Percentiles rank a stretch among this genome's conserved stretches.
These are phyloP conservation scores for Penstemon davidsonii DNA, from an alignment of 257 asterid species.

Conservation along the genomic window DNA sequence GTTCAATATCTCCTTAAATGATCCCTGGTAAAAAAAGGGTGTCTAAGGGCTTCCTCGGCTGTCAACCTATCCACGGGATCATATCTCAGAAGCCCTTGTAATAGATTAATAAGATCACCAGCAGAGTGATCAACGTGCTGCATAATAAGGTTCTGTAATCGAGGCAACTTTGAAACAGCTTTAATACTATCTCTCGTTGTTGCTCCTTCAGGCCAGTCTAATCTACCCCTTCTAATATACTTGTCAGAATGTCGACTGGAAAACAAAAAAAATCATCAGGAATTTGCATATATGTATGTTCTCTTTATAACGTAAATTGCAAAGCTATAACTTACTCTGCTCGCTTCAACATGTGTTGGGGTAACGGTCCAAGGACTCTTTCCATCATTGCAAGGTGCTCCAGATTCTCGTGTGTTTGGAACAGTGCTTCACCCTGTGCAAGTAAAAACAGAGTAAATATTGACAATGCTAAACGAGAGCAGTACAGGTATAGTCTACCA, in stretches of 20 bases:
- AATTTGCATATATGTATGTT: too few species aligned
- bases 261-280: too few species aligned
- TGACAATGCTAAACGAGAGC: not conserved
- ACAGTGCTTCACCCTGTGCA: constrained; percentile 75
- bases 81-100: constrained; percentile 78
- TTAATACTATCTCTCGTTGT: constrained; percentile 75
- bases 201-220: constrained; percentile 93
- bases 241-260: constrained; percentile 59
- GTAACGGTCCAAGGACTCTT: constrained; percentile 78
- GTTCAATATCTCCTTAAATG: constrained; percentile 42
- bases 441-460: not conserved
- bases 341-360: constrained; percentile 75
- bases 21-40: constrained; percentile 73
- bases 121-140: constrained; percentile 93
- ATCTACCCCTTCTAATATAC: constrained; percentile 66
- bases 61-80: constrained; percentile 79
- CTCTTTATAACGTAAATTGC: too few species aligned
- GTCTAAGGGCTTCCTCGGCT: constrained; percentile 70
- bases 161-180: constrained; percentile 68
- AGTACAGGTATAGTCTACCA: not conserved
- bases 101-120: constrained; percentile 72
- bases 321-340: constrained; percentile 30
- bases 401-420: constrained; percentile 87
- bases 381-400: constrained; percentile 99
- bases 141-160: constrained; percentile 84